Evolutionary conservation across 768 basidiomycete genomes (phyloP), one percentile per base, ranked within the genome.

Genomic region (Auriculariales sp.): DNA sequence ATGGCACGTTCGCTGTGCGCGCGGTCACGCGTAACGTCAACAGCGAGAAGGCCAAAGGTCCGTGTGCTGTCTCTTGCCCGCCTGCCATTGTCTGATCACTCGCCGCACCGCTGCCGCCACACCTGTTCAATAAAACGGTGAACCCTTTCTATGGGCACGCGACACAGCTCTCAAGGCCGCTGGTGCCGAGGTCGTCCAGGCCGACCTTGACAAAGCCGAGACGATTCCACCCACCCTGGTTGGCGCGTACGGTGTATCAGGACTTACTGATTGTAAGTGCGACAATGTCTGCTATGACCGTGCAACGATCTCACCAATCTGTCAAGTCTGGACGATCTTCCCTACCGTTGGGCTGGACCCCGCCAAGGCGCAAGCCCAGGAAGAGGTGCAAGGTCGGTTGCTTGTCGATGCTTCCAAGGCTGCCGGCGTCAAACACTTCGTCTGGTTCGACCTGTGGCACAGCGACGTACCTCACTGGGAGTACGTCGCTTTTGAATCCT

Each of bases 1-100:
- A 69, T 22, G 63, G 61, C n/a, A 62, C 57, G 10, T 68, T 67
- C 54, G 56, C 53, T 25, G 63, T 66, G 0, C 60, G 64, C 25
- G 67, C 62, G 0, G 56, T 68, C 32, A 63, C 64, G 0, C 63
- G 68, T 36, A 52, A 64, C 28, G 51, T 57, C 4, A 50, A 54
- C 25, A 61, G 65, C 0, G 58, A 57, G 12, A 57, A 55, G 24
- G 59, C 64, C 1, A 28, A 56, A 52, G 57, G 57, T 51, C 22
- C 39, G 39, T 5, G 14, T 4, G 15, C 19, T 25, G 7, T n/a
- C n/a, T n/a, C n/a, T n/a, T n/a, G n/a, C n/a, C n/a, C n/a, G n/a
- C 15, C n/a, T 2, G 15, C 39, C 31, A 7, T 32, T 32, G 9
- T 32, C 31, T 32, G 15, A 32, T 32, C 31, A 15, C 22, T 10